A percentile compares a stretch with the other conserved stretches of the same genome.
Evolutionary conservation across 345 rosid genomes (phyloP).

Genomic region (Rhodamnia rubescens): DNA sequence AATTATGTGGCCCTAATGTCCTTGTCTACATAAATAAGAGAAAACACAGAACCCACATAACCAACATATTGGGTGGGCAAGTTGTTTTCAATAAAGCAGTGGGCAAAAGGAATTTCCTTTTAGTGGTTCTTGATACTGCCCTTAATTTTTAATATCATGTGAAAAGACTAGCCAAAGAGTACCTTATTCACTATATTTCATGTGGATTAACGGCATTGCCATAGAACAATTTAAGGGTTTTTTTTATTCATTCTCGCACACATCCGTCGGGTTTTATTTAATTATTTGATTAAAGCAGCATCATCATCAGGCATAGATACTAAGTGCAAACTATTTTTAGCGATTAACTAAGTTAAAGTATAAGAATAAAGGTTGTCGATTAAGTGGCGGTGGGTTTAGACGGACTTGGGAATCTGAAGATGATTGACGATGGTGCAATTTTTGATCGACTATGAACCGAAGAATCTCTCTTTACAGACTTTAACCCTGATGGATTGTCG

Average conservation of each 20-base stretch:
- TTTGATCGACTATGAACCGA: background rate
- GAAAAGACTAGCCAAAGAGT: background rate
- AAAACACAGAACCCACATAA: background rate
- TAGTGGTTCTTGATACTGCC: background rate
- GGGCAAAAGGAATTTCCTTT: background rate
- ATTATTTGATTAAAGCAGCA: background rate
- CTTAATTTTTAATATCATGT: background rate
- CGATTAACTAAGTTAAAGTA: background rate
- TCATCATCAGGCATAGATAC: background rate
- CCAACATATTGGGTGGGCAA: background rate
- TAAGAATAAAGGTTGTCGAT: background rate
- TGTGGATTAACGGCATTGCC: background rate
- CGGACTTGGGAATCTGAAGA: slow-evolving; percentile 1
- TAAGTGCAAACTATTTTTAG: background rate
- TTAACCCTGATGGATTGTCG: background rate
- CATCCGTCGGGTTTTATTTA: background rate
- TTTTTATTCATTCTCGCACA: background rate
- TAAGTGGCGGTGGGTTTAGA: slow-evolving; percentile 7
- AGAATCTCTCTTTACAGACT: background rate
- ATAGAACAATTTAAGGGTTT: background rate
- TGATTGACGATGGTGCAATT: background rate
- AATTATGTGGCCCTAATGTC: background rate
- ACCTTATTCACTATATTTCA: background rate
- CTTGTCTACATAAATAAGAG: background rate
- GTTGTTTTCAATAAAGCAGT: background rate